Evolutionary conservation across 768 basidiomycete genomes (phyloP), one percentile per base, ranked within the genome.

Genomic region (Terana coerulea): DNA sequence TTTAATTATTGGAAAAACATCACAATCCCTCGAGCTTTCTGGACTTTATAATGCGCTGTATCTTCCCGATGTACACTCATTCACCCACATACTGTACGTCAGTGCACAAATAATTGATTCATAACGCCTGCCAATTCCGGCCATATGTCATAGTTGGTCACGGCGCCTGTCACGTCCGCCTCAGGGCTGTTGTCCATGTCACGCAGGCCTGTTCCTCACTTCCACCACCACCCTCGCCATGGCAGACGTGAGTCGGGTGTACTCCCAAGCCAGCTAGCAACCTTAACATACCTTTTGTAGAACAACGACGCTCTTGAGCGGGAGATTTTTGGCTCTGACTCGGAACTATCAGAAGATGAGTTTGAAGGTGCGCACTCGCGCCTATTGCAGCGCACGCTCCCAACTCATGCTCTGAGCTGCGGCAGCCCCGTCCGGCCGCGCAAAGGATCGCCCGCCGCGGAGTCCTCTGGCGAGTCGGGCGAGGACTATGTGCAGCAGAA

Each of bases 281-380:
- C 6, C 22, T 10, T 24, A 39, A 41, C 26, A 2, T 33, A 41
- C n/a, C 3, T 21, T 19, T 29, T 30, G 39, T 15, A 53, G 52
- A 8, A n/a, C 8, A 22, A 21, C 19, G 45, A 46, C 17, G 22
- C 14, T 17, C 80, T 85, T 29, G 84, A 79, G 51, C 82, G 80
- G 45, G 84, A 86, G 61, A 85, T 91, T 51, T 93, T 92, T 62
- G 90, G 88, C 54, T 86, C 84, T 15, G 88, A 88, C 60, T 91
- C 90, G 3, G 92, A 95, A 55, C 79, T 91, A 8, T 91, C 89
- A 0, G 81, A 82, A 8, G 83, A 84, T 11, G 53, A 52, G 86
- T 86, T 56, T 31, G 81, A 79, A n/a, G 75, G 77, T 78, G 63
- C 41, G 56, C 49, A 19, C 63, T 55, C 52, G 29, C 19, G 33